Evolutionary conservation across 2,329 filamentous ascomycete genomes (phyloP), one percentile per base, ranked within the genome.

Genomic region (Zymoseptoria tritici): DNA sequence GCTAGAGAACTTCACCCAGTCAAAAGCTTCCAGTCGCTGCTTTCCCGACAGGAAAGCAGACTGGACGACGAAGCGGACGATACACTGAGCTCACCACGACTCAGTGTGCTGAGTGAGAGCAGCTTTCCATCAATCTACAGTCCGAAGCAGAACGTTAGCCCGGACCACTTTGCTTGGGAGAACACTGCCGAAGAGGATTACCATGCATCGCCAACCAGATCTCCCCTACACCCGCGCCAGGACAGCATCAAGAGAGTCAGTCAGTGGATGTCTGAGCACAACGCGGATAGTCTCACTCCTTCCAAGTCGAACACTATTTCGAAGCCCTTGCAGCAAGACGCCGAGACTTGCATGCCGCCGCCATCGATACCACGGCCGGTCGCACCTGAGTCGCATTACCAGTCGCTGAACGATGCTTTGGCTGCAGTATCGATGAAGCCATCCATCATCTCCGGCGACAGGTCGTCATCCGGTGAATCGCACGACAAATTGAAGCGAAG

Each of bases 111-210:
- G 54, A 75, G 73, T 58, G 71, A 75, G 58, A 73, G 71, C 62
- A 75, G 73, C 65, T 74, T 75, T 56, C 69, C 70, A 5, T 73
- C 69, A 21, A 67, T 74, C 29, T 75, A 75, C 65, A 71, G 70
- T 53, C 67, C 70, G 24, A 68, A 69, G 58, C 64, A 67, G 53
- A 36, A 57, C 3, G 51, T 55, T 9, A 71, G 66, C 51, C 68
- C 66, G 8, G 69, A 71, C 19, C 62, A 60, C 20, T 69, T 63
- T 54, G 64, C 60, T 3, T 71, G 70, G 70, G 71, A 73, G 59
- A 60, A 52, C 36, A 62, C 53, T 9, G 64, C 61, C 20, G 63
- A 65, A 5, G 63, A 67, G 2, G 60, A 62, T 24, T 42, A 52
- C 13, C 49, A 21, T 46, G 56, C 53, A 11, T 57, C 61, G 24